Percentiles rank a stretch among this genome's conserved stretches.
Evolutionary conservation across 768 basidiomycete genomes (phyloP).

Genomic region (Megacollybia marginata): DNA sequence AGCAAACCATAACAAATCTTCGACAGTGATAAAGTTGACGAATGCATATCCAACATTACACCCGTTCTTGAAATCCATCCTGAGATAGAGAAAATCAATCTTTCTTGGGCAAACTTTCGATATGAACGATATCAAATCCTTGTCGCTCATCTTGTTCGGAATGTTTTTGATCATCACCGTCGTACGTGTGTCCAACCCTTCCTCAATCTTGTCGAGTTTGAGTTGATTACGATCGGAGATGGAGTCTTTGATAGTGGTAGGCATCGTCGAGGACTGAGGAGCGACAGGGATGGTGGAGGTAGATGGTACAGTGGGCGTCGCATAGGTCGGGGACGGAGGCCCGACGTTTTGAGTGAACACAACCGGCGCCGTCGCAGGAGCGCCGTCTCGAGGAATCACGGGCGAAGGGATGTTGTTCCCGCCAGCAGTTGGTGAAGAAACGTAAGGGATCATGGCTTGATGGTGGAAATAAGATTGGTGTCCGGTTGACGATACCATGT

Average conservation of each 20-base stretch:
- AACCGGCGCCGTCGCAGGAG: too few species aligned
- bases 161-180: conserved; percentile 92
- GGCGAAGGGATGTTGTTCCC: too few species aligned
- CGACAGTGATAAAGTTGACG: conserved; percentile 80
- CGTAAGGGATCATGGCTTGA: too few species aligned
- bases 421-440: too few species aligned
- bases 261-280: too few species aligned
- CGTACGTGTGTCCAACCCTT: conserved; percentile 71
- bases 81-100: conserved; percentile 82
- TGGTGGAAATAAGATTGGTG: too few species aligned
- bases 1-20: conserved; percentile 72
- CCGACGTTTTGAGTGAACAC: too few species aligned
- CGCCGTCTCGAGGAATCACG: too few species aligned
- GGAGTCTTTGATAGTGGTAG: neutral
- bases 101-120: conserved; percentile 63
- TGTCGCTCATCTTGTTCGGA: conserved; percentile 85
- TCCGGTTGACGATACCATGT: too few species aligned
- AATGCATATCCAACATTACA: conserved; percentile 82
- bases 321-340: too few species aligned
- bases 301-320: too few species aligned
- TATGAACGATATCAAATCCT: conserved; percentile 62
- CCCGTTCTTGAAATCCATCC: conserved; percentile 78
- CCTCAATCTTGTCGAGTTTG: conserved; percentile 65
- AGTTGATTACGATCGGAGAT: conserved; percentile 46
- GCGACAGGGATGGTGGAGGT: too few species aligned